These are phyloP conservation scores for Wickerhamomyces pijperi DNA, from an alignment of 805 yeast genomes.

Conservation along the genomic window DNA sequence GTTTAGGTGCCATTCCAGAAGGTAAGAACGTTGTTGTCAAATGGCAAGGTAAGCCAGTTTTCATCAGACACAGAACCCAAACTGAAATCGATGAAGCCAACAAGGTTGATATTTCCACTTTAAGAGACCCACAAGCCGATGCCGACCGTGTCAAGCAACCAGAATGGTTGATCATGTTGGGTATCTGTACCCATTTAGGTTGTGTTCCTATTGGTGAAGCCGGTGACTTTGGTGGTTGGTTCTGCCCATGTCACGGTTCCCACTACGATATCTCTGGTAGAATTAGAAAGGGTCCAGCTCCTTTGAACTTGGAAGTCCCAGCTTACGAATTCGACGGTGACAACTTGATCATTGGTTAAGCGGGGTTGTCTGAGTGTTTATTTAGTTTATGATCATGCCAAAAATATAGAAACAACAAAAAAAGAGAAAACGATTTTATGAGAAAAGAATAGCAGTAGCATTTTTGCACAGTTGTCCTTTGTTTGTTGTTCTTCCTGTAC, in stretches of 20 bases:
- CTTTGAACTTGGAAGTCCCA: slow-evolving; percentile 95
- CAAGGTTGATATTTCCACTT: slow-evolving; percentile 55
- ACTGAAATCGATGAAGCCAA: slow-evolving; percentile 94
- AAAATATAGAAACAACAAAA: neutral
- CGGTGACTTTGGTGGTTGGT: slow-evolving; percentile 99
- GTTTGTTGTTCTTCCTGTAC: neutral
- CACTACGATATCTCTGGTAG: slow-evolving; percentile 99
- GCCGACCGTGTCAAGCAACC: slow-evolving; percentile 92
- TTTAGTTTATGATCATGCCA: neutral
- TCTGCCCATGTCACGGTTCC: slow-evolving; percentile 99
- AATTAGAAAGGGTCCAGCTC: slow-evolving; percentile 99
- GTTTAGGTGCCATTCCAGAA: slow-evolving; percentile 84
- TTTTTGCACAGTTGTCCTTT: no score
- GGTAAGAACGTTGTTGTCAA: slow-evolving; percentile 97
- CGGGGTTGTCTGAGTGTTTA: neutral
- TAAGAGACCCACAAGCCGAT: slow-evolving; percentile 94
- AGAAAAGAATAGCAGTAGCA: no score
- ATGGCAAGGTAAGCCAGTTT: slow-evolving; percentile 99
- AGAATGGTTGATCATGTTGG: slow-evolving; percentile 97
- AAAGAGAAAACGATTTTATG: no score
- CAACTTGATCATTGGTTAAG: slow-evolving; percentile 78
- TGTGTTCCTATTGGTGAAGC: slow-evolving; percentile 99
- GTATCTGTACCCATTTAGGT: slow-evolving; percentile 99
- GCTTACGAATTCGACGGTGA: slow-evolving; percentile 79
- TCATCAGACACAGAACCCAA: slow-evolving; percentile 96